Conservation (phyloP, 257 asterid species). For the Forsythia suspensa region DNA sequence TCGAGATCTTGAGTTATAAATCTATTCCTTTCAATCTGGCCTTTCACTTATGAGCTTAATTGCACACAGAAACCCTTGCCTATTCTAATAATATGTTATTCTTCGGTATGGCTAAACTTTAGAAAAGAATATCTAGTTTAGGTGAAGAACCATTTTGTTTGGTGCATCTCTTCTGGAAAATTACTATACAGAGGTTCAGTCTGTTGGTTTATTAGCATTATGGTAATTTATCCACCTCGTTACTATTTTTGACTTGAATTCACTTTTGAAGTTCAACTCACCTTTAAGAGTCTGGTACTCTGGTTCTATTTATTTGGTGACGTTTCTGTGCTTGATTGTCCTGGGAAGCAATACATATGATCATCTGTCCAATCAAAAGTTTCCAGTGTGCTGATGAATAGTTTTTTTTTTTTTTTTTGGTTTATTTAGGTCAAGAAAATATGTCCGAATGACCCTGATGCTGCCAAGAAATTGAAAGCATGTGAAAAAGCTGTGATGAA, state of each 20-base stretch:
- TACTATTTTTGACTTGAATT: not conserved
- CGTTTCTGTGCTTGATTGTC: not conserved
- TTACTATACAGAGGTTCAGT: not conserved
- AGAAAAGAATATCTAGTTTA: not conserved
- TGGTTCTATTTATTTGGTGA: not conserved
- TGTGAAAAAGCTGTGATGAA: conserved; percentile 95
- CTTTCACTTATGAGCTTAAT: not conserved
- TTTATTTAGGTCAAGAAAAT: conserved; percentile 44
- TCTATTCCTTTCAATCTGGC: not conserved
- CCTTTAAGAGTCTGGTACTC: not conserved
- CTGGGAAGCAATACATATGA: not conserved
- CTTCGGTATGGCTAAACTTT: not conserved
- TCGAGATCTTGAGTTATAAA: not conserved
- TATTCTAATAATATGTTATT: not conserved
- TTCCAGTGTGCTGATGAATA: not conserved
- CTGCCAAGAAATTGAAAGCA: conserved; percentile 52
- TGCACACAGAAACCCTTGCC: not conserved
- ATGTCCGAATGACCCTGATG: conserved; percentile 57
- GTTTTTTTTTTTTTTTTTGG: not conserved
- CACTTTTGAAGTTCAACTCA: not conserved
- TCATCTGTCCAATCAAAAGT: not conserved
- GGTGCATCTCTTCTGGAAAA: not conserved
- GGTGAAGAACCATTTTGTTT: not conserved
- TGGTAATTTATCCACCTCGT: not conserved
- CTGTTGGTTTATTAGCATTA: not conserved